Evolutionary conservation across 345 rosid genomes (phyloP), one percentile per base, ranked within the genome.

Genomic region (Hypericum androsaemum): DNA sequence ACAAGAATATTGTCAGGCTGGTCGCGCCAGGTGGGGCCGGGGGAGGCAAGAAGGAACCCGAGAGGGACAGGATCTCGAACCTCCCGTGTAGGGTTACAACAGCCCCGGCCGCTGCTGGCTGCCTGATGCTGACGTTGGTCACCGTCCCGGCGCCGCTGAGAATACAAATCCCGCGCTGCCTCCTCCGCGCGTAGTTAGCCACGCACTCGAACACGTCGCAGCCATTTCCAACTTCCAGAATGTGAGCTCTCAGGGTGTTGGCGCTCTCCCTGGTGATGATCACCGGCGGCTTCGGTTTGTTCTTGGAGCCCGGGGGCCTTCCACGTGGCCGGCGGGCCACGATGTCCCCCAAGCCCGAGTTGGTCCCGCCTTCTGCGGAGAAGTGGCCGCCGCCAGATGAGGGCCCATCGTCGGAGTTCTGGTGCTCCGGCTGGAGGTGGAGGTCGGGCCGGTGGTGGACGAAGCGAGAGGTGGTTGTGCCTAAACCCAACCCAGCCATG

Each of bases 21-120:
- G 98, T 90, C 7, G 98, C 96, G 5, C 95, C 95, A 0, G 96
- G 96, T 3, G 98, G 98, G 35, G 98, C 96, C 6, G 98, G 98
- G 5, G 95, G 95, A 0, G 98, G 98, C 52, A 90, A 68, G 69
- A 90, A 90, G 15, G 98, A 84, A 12, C 98, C 98, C 0, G 95
- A 69, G 10, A 90, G 74, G 5, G 98, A 90, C 52, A 90, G 67
- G 64, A 90, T 90, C 77, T 90, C 98, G 54, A 90, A 90, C 53
- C 87, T 85, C 2, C 98, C 98, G 5, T 82, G 95, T 12, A 90
- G 79, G 7, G 87, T 82, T 9, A 87, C 79, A 0, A 90, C 57
- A n/a, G 96, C 74, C 52, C 95, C 98, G 0, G 84, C 79, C 0
- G 89, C 89, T 0, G 96, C 82, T 0, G 98, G 92, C 58, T 90